phyloP scores from a whole-genome alignment of 306 rosid genomes.

The Rubus parviflorus region DNA sequence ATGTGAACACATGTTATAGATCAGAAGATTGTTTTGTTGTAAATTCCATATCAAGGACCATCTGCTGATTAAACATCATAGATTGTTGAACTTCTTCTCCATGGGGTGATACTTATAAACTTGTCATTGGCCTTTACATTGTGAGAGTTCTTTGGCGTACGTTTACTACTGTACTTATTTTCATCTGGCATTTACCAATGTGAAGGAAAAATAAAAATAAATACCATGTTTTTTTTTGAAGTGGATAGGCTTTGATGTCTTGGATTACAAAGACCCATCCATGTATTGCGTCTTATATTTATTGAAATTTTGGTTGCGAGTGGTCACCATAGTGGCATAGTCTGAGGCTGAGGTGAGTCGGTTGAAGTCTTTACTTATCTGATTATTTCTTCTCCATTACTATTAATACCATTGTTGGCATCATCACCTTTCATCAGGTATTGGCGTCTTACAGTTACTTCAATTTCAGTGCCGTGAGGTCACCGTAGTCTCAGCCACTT shows the following conservation, averaged over 20 bases:
- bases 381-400: slow-evolving; percentile 3
- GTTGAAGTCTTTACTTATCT: background rate
- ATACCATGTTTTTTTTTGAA: background rate
- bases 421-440: background rate
- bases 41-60: background rate
- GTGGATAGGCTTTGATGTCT: background rate
- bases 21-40: background rate
- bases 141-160: background rate
- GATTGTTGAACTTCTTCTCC: background rate
- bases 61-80: background rate
- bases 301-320: no score
- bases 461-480: background rate
- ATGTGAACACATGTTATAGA: background rate
- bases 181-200: background rate
- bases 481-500: background rate
- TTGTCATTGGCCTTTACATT: background rate
- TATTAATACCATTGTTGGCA: background rate
- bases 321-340: background rate
- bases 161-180: background rate
- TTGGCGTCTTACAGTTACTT: background rate
- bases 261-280: background rate
- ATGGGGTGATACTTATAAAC: background rate
- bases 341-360: background rate
- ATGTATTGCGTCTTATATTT: background rate
- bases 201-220: background rate